A percentile compares a stretch with the other conserved stretches of the same genome.
Conservation (phyloP, 345 rosid genomes). For the Gossypioides kirkii region DNA sequence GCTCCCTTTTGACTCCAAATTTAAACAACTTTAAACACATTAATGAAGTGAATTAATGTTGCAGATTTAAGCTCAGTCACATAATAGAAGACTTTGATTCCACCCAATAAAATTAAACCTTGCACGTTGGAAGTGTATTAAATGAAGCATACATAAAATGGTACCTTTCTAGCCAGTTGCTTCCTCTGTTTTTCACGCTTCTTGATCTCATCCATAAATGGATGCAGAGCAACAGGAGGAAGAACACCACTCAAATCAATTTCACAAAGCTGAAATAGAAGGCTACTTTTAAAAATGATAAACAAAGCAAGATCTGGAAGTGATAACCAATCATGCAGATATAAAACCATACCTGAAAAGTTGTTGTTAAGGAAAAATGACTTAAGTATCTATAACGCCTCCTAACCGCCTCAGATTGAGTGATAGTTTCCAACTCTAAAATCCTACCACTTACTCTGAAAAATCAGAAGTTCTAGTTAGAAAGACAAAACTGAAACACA, state of each 20-base stretch:
- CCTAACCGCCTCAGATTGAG: conserved; percentile 80
- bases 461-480: conserved; percentile 6
- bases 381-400: conserved; percentile 84
- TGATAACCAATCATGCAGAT: background rate
- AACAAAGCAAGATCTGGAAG: background rate
- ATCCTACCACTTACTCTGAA: conserved; percentile 77
- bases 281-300: conserved; percentile 7
- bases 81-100: conserved; percentile 1
- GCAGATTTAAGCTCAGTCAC: background rate
- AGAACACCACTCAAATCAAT: conserved; percentile 65
- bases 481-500: background rate
- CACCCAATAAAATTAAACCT: background rate
- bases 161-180: conserved; percentile 72
- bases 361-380: conserved; percentile 86
- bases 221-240: conserved; percentile 62
- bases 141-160: background rate
- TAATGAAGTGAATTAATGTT: background rate
- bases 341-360: conserved; percentile 55
- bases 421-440: conserved; percentile 74
- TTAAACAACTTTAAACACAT: background rate
- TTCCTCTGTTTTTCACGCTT: conserved; percentile 82
- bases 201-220: conserved; percentile 81
- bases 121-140: background rate
- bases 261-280: conserved; percentile 67
- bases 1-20: background rate